Percentiles rank a stretch among this genome's conserved stretches.
Conservation (phyloP, 1,284 basidiomycete species). For the Fomitopsis palustris region DNA sequence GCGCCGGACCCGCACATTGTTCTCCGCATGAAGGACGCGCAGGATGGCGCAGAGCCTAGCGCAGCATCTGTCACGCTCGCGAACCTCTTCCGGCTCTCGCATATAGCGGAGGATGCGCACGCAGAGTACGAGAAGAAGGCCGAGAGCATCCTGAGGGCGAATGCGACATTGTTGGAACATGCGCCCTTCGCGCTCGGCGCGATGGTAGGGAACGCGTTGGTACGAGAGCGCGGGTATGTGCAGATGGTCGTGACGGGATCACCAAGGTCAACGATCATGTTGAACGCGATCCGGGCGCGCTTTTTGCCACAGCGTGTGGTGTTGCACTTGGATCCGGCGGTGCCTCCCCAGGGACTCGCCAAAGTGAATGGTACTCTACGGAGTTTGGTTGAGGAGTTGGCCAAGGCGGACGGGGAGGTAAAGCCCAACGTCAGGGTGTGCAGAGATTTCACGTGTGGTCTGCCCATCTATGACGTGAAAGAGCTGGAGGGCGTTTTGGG, state of each 20-base stretch:
- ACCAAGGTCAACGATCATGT: slow-evolving; percentile 11
- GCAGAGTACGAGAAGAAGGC: slow-evolving; percentile 28
- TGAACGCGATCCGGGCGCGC: slow-evolving; percentile 14
- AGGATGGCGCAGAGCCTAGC: slow-evolving; percentile 44
- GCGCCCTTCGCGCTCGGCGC: slow-evolving; percentile 23
- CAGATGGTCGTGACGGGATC: slow-evolving; percentile 23
- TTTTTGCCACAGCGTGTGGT: slow-evolving; percentile 28
- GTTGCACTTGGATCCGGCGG: slow-evolving; percentile 21
- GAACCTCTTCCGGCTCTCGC: slow-evolving; percentile 36
- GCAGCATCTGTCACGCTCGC: slow-evolving; percentile 35
- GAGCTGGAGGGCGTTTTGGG: slow-evolving; percentile 13
- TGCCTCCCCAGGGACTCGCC: slow-evolving; percentile 20
- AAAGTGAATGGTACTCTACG: slow-evolving; percentile 21
- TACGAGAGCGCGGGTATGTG: slow-evolving; percentile 16
- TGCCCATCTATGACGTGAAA: slow-evolving; percentile 21
- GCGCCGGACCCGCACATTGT: slow-evolving; percentile 37
- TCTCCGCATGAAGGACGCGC: slow-evolving; percentile 38
- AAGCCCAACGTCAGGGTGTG: slow-evolving; percentile 23
- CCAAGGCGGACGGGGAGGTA: slow-evolving; percentile 3
- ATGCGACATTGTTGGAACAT: slow-evolving; percentile 21
- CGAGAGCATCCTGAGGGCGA: slow-evolving; percentile 24
- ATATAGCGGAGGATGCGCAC: slow-evolving; percentile 29
- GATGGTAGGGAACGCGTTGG: slow-evolving; percentile 22
- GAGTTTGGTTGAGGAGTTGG: slow-evolving; percentile 15
- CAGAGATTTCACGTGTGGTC: slow-evolving; percentile 26